Evolutionary conservation across 208 protist genomes (phyloP).

Genomic region (Acanthamoeba polyphaga): DNA sequence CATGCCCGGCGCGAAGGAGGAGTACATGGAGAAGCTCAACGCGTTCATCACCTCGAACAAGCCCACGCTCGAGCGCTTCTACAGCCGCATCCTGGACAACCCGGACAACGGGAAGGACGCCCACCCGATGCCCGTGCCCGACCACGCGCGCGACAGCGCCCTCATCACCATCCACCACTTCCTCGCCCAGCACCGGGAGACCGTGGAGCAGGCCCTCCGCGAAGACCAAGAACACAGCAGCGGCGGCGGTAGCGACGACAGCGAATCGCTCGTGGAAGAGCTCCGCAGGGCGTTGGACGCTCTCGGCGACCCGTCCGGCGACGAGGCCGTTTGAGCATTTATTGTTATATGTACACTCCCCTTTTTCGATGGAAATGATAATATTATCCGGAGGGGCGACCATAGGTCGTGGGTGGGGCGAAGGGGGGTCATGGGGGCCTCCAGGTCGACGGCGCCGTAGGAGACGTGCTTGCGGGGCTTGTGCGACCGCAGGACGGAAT

Average conservation of each 20-base stretch:
- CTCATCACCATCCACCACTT: slow-evolving; percentile 34
- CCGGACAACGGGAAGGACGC: slow-evolving; percentile 8
- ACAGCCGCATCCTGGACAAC: slow-evolving; percentile 48
- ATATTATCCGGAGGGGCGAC: too few relatives aligned
- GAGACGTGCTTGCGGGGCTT: slow-evolving; percentile 43
- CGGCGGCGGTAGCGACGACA: background rate
- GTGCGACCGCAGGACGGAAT: slow-evolving; percentile 13
- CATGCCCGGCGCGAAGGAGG: slow-evolving; percentile 52
- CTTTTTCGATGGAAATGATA: too few relatives aligned
- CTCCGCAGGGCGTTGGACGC: slow-evolving; percentile 15
- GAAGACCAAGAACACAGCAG: background rate
- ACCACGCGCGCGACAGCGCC: background rate
- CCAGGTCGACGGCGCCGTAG: slow-evolving; percentile 38
- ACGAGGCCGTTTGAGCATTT: background rate
- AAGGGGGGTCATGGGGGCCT: slow-evolving; percentile 45
- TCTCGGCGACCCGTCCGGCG: background rate
- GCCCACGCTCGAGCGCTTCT: slow-evolving; percentile 51
- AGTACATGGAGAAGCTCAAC: slow-evolving; percentile 77
- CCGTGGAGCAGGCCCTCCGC: slow-evolving; percentile 19
- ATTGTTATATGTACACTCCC: too few relatives aligned
- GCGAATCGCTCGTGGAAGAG: slow-evolving; percentile 48
- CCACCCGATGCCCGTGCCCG: background rate
- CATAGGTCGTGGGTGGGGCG: background rate
- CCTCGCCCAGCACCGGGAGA: background rate
- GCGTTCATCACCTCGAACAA: slow-evolving; percentile 54